phyloP scores from a whole-genome alignment of 202 grass and related monocot genomes.

The Sporobolus alterniflorus region DNA sequence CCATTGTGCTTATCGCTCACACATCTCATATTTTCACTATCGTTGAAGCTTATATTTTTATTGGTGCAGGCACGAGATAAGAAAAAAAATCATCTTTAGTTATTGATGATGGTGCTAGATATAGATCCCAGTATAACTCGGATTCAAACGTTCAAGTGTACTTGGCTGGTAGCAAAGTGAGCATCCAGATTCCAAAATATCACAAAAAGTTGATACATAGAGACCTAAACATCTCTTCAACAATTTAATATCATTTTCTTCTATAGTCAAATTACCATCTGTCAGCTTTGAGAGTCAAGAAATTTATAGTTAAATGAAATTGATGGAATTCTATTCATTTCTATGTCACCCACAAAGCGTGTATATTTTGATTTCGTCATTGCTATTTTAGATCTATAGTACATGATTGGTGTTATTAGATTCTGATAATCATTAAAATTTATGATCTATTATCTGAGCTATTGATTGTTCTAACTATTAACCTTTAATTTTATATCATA shows the following conservation, averaged over 20 bases:
- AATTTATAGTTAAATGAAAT: conserved; percentile 1
- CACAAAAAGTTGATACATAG: background rate
- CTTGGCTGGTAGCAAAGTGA: conserved; percentile 49
- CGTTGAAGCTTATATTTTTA: conserved; percentile 26
- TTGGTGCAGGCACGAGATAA: conserved; percentile 52
- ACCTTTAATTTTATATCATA: conserved; percentile 7
- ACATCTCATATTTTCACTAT: conserved; percentile 14
- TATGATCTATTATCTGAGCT: conserved; percentile 2
- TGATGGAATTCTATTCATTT: background rate
- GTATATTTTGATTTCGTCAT: background rate
- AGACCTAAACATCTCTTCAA: background rate
- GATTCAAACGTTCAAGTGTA: conserved; percentile 22
- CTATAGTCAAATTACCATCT: background rate
- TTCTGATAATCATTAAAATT: background rate
- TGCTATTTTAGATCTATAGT: background rate
- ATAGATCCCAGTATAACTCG: conserved; percentile 36
- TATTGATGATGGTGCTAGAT: conserved; percentile 35
- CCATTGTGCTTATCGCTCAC: conserved; percentile 9
- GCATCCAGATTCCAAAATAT: conserved; percentile 19
- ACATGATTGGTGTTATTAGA: background rate
- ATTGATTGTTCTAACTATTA: conserved; percentile 18
- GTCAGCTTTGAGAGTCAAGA: conserved; percentile 11
- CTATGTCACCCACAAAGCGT: conserved; percentile 6
- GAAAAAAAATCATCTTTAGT: conserved; percentile 43
- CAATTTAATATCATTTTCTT: conserved; percentile 4